Conservation (phyloP, 73 alveolate genomes). For the Paramecium biaurelia region DNA sequence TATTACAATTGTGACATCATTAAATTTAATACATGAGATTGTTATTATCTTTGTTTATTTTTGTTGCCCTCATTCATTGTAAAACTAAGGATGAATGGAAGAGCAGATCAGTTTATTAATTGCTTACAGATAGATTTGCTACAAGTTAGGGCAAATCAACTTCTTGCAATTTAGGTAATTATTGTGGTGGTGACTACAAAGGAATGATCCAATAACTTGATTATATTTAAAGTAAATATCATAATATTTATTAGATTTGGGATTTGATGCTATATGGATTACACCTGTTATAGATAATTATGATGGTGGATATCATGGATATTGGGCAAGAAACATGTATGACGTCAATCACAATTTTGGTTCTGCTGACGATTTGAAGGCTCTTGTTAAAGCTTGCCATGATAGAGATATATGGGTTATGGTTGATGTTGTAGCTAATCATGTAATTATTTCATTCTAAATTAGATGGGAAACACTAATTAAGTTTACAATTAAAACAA, state of each 20-base stretch:
- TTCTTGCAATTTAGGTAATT: conserved; percentile 70
- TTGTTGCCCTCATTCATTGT: background rate
- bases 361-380: conserved; percentile 75
- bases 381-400: conserved; percentile 87
- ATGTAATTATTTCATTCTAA: conserved; percentile 63
- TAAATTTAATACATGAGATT: background rate
- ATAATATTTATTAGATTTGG: conserved; percentile 61
- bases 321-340: conserved; percentile 86
- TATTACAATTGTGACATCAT: background rate
- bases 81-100: conserved; percentile 86
- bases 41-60: background rate
- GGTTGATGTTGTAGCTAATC: conserved; percentile 97
- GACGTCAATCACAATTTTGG: conserved; percentile 90
- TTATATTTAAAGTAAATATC: conserved; percentile 84
- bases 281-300: conserved; percentile 90
- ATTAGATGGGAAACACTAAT: conserved; percentile 68
- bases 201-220: conserved; percentile 90
- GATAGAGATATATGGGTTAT: conserved; percentile 91
- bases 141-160: conserved; percentile 60
- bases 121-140: conserved; percentile 86
- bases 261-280: conserved; percentile 97
- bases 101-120: conserved; percentile 86
- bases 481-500: conserved; percentile 69
- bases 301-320: conserved; percentile 94
- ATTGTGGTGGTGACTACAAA: conserved; percentile 97